Evolutionary conservation across 441 rosid genomes (phyloP), one percentile per base, ranked within the genome.

Genomic region (Aleurites moluccanus): DNA sequence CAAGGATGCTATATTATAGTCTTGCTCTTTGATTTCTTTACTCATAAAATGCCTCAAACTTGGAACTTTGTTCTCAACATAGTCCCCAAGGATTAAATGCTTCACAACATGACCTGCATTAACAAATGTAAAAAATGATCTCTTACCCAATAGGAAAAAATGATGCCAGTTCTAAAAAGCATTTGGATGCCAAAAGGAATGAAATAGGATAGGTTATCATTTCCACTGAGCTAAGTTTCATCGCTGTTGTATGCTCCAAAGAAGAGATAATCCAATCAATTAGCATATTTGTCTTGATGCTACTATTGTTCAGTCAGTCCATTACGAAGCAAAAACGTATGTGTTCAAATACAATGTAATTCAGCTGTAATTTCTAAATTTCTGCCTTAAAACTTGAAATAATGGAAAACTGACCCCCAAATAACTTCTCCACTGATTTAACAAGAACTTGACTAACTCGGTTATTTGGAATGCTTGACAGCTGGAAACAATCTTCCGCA

Each of bases 401-500:
- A 21, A 57, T 50, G 15, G 73, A 75, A 14, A 64, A 75, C 81
- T 77, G 76, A 90, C 98, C 93, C 73, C 91, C 88, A 65, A 83
- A 89, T 62, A 87, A 75, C 80, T 86, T 90, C 77, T 89, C 90
- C 66, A 86, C 80, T 59, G 94, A 82, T 75, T 52, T 86, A 64
- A 87, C 84, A 15, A 92, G 85, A 77, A 84, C 88, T 83, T 81
- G 77, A 77, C 83, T 76, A 67, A 81, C 70, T 33, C 81, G 87
- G 60, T 83, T 82, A 52, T 52, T 74, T 68, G 98, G 94, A 83
- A 87, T 81, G 81, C 88, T 88, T 56, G 86, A 88, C 44, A 92
- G 87, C 84, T 79, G 74, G 74, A 95, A 89, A 84, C 98, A 90
- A 81, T 92, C 99, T 40, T 89, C 85, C 7, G 98, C 86, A 73